Conservation (phyloP, 2,329 filamentous ascomycete species). For the Nigrograna mackinnonii region DNA sequence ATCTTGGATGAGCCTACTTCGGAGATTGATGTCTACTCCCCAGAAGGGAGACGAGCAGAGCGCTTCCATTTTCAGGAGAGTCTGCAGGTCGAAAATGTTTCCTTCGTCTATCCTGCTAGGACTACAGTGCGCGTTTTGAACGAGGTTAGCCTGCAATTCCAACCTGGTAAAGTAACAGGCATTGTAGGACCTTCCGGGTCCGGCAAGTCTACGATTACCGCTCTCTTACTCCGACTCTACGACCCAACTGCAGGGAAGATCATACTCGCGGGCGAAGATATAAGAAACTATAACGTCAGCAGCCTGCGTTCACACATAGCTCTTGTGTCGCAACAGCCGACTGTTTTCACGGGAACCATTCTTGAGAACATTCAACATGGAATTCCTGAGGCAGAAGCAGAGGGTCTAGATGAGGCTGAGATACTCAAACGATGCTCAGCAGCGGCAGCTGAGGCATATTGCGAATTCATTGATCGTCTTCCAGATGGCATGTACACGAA, state of each 20-base stretch:
- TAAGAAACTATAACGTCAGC: slow-evolving; percentile 32
- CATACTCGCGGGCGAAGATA: slow-evolving; percentile 26
- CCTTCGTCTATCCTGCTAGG: slow-evolving; percentile 44
- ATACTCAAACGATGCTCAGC: slow-evolving; percentile 49
- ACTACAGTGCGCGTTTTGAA: slow-evolving; percentile 38
- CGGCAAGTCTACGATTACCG: slow-evolving; percentile 73
- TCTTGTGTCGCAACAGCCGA: slow-evolving; percentile 36
- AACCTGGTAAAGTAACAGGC: slow-evolving; percentile 49
- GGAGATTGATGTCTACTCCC: slow-evolving; percentile 43
- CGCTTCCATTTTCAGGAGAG: slow-evolving; percentile 39
- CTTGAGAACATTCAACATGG: slow-evolving; percentile 41
- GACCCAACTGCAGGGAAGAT: slow-evolving; percentile 18
- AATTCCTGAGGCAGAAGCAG: slow-evolving; percentile 12
- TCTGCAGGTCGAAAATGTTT: slow-evolving; percentile 35
- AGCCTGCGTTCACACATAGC: slow-evolving; percentile 35
- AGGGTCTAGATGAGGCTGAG: slow-evolving; percentile 32
- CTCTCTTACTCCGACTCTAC: slow-evolving; percentile 68
- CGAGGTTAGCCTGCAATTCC: slow-evolving; percentile 29
- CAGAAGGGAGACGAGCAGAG: slow-evolving; percentile 20
- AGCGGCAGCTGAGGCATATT: slow-evolving; percentile 61
- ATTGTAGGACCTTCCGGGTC: slow-evolving; percentile 72
- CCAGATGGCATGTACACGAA: slow-evolving; percentile 37
- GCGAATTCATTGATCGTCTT: slow-evolving; percentile 38
- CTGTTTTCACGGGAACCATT: slow-evolving; percentile 39
- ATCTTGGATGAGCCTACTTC: slow-evolving; percentile 46